Evolutionary conservation across 352 stramenopile species (phyloP), one percentile per base, ranked within the genome.

Genomic region (Globisporangium ultimum): DNA sequence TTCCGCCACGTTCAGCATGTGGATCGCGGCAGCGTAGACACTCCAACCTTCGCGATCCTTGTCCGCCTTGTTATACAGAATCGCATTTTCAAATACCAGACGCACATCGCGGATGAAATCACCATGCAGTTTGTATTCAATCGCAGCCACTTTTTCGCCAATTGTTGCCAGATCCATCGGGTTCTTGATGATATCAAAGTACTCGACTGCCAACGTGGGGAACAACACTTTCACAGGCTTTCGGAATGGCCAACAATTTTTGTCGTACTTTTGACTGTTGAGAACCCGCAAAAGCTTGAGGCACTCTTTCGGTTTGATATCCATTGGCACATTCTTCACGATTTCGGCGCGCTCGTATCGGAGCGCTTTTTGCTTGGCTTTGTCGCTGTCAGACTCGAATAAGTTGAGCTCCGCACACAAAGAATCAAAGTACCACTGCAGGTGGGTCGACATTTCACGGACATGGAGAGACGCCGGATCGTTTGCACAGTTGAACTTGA

Each of bases 241-340:
- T 21, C 84, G 78, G 63, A 95, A 95, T 11, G 86, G 86, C 86
- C 86, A 93, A 58, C 78, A 90, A 58, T 91, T 87, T 58, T 93
- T 93, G 63, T 92, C 80, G 50, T 93, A 74, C 68, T 95, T 95
- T 53, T 95, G 86, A 53, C 79, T 91, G 55, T 89, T 87, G n/a
- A 95, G 66, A 12, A 88, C 80, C 9, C 81, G 76, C 34, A 95
- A 65, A 24, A 95, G 49, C 53, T 91, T 92, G 49, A 87, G 70
- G 43, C 80, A 92, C 60, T 95, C 86, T 53, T 88, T 91, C 2
- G 83, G 78, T 64, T 93, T 95, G 15, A 86, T 68, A 51, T 95
- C 84, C 58, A 93, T 75, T 0, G 80, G 71, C 0, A 88, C 68
- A 9, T 51, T 74, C 49, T 59, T 71, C 15, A 93, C 77, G 32